Percentiles rank a stretch among this genome's conserved stretches.
These are phyloP conservation scores for Bruguiera sexangula DNA, from an alignment of 345 rosid species.

Conservation along the genomic window DNA sequence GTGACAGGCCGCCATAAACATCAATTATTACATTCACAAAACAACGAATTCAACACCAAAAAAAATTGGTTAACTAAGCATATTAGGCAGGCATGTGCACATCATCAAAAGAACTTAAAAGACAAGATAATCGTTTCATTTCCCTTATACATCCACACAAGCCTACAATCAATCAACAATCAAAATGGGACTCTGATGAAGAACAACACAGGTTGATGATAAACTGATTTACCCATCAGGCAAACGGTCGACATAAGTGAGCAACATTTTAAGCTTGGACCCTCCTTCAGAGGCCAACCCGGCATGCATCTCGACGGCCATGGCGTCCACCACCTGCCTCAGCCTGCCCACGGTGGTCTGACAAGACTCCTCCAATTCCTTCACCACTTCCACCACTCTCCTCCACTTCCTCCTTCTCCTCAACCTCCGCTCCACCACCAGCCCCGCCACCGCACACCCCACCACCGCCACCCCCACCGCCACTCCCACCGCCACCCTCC, in stretches of 20 bases:
- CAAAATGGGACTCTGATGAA: background rate
- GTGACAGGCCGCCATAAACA: background rate
- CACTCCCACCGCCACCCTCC: conserved; percentile 50
- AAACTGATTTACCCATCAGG: conserved; percentile 48
- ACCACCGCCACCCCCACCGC: conserved; percentile 74
- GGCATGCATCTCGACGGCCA: conserved; percentile 99
- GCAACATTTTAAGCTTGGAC: conserved; percentile 95
- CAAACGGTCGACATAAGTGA: conserved; percentile 71
- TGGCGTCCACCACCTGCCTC: conserved; percentile 81
- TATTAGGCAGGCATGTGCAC: background rate
- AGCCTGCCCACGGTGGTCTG: conserved; percentile 69
- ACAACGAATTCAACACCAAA: background rate
- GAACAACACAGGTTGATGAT: background rate
- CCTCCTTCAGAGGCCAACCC: conserved; percentile 99
- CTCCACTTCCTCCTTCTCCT: conserved; percentile 76
- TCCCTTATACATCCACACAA: conserved; percentile 1
- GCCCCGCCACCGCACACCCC: conserved; percentile 74
- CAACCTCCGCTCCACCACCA: conserved; percentile 68
- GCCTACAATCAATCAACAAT: conserved; percentile 4
- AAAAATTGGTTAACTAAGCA: background rate
- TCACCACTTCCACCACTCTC: conserved; percentile 59
- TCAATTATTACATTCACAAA: background rate
- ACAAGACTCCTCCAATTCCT: conserved; percentile 72
- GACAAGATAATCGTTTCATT: conserved; percentile 1
- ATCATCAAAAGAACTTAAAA: background rate